Conservation (phyloP, 1,284 basidiomycete species). For the Malassezia yamatoensis region DNA sequence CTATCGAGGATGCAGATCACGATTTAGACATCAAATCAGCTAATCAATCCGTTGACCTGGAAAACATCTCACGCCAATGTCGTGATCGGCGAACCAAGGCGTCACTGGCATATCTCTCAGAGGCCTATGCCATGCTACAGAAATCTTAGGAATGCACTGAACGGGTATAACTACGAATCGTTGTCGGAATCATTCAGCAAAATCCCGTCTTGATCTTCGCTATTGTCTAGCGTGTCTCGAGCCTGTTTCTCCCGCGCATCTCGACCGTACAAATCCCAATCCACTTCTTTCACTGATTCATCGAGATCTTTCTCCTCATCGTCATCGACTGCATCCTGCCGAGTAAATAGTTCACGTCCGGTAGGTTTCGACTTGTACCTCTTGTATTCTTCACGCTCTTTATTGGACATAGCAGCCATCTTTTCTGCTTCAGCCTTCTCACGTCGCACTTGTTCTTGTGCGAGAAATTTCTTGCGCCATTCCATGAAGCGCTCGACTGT, state of each 20-base stretch:
- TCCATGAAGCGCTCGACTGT: constrained; percentile 67
- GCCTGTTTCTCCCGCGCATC: constrained; percentile 34
- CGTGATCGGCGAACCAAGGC: neutral
- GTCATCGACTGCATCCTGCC: constrained; percentile 25
- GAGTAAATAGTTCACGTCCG: constrained; percentile 51
- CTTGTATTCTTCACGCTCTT: constrained; percentile 80
- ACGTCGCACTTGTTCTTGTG: constrained; percentile 50
- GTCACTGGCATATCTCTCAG: neutral
- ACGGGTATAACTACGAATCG: constrained; percentile 13
- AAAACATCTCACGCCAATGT: neutral
- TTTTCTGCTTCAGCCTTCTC: constrained; percentile 69
- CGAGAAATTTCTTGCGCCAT: constrained; percentile 68
- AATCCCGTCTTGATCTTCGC: constrained; percentile 21
- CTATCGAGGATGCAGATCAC: neutral
- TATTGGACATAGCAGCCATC: constrained; percentile 61
- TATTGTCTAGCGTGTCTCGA: constrained; percentile 28
- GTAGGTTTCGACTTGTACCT: constrained; percentile 58
- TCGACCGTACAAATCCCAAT: constrained; percentile 35
- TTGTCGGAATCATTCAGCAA: constrained; percentile 26
- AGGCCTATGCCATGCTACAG: constrained; percentile 1
- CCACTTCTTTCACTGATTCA: constrained; percentile 35
- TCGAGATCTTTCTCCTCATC: constrained; percentile 29
- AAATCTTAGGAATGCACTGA: neutral
- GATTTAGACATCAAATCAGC: neutral
- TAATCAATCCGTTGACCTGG: neutral